Evolutionary conservation across 805 yeast species (phyloP).

Genomic region (Grigorovia humatica): DNA sequence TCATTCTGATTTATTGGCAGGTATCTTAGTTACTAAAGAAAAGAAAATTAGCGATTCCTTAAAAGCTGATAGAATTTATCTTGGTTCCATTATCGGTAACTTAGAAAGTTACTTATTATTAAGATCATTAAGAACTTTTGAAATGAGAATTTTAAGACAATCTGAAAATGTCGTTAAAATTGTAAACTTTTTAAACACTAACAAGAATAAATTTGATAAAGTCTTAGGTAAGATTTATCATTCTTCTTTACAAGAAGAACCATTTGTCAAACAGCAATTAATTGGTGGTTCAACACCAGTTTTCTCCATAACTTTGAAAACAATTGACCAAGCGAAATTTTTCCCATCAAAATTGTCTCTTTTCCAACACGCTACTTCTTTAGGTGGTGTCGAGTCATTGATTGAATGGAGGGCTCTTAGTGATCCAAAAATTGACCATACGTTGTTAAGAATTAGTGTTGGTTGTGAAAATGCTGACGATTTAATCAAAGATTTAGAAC

Average conservation of each 20-base stretch:
- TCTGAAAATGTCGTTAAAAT: conserved; percentile 47
- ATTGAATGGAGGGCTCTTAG: conserved; percentile 83
- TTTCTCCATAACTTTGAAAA: conserved; percentile 42
- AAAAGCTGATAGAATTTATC: background rate
- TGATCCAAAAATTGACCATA: conserved; percentile 45
- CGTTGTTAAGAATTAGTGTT: conserved; percentile 61
- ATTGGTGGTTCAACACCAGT: conserved; percentile 59
- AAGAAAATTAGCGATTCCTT: conserved; percentile 29
- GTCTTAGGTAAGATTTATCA: conserved; percentile 30
- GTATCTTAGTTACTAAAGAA: conserved; percentile 53
- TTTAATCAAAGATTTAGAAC: conserved; percentile 59
- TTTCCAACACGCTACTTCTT: conserved; percentile 83
- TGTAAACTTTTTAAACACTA: conserved; percentile 46
- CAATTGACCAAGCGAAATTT: conserved; percentile 35
- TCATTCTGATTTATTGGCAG: conserved; percentile 81
- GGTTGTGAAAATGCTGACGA: conserved; percentile 77
- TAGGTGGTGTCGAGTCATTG: conserved; percentile 88
- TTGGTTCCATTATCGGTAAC: conserved; percentile 42
- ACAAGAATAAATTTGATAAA: conserved; percentile 35
- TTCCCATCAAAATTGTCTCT: conserved; percentile 56
- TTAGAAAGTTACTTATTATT: conserved; percentile 64
- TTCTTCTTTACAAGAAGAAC: conserved; percentile 46
- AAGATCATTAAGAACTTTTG: conserved; percentile 73
- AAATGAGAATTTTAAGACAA: conserved; percentile 59
- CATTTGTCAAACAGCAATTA: conserved; percentile 53